These are phyloP conservation scores for Quercus mongolica DNA, from an alignment of 306 rosid genomes.

Conservation along the genomic window DNA sequence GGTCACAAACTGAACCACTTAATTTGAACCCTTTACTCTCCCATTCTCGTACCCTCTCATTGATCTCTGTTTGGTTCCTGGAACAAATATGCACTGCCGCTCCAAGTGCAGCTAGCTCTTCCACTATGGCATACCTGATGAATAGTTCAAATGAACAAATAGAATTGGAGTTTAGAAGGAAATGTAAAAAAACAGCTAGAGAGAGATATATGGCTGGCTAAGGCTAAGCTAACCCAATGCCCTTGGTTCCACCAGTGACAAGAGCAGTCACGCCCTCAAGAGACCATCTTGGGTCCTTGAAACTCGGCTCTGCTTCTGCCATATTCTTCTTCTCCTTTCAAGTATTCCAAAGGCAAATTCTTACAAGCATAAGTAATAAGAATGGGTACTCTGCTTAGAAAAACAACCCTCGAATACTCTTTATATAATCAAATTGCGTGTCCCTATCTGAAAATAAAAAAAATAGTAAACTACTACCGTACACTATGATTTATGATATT, in stretches of 20 bases:
- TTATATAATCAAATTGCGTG: too few species aligned
- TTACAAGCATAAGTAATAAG: too few species aligned
- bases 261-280: slow-evolving; percentile 51
- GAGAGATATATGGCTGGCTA: background rate
- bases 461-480: too few species aligned
- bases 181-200: background rate
- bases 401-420: too few species aligned
- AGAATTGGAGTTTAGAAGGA: background rate
- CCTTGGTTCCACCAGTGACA: slow-evolving; percentile 50
- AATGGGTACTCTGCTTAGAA: too few species aligned
- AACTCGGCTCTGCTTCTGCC: slow-evolving; percentile 13
- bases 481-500: too few species aligned
- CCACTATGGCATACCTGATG: slow-evolving; percentile 40
- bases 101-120: slow-evolving; percentile 47
- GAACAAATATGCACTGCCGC: slow-evolving; percentile 44
- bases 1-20: slow-evolving; percentile 44
- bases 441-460: too few species aligned
- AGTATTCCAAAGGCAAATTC: background rate
- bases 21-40: slow-evolving; percentile 34
- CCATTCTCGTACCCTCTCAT: slow-evolving; percentile 35
- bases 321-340: background rate
- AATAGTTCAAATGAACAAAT: background rate
- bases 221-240: slow-evolving; percentile 36
- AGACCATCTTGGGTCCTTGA: slow-evolving; percentile 38
- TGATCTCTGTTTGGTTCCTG: slow-evolving; percentile 28